Evolutionary conservation across 2,329 filamentous ascomycete species (phyloP).

Genomic region (Bipolaris sorokiniana): DNA sequence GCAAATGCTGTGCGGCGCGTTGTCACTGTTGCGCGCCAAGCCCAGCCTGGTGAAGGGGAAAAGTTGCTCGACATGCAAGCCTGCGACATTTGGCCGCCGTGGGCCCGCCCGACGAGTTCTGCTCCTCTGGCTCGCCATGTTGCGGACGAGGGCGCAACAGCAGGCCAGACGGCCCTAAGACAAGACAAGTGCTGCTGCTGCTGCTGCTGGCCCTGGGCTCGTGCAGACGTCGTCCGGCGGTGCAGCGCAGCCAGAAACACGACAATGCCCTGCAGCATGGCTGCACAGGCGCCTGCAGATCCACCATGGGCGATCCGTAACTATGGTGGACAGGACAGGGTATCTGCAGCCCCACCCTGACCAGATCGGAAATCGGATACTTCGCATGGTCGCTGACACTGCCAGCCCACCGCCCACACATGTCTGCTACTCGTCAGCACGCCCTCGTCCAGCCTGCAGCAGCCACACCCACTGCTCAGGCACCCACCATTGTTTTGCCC

Average conservation of each 20-base stretch:
- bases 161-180: not conserved
- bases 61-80: conserved; percentile 19
- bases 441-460: conserved; percentile 39
- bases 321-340: conserved; percentile 43
- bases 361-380: conserved; percentile 48
- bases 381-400: conserved; percentile 38
- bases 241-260: conserved; percentile 20
- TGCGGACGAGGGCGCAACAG: not conserved
- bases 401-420: conserved; percentile 26
- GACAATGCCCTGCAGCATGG: conserved; percentile 43
- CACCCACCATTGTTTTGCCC: conserved; percentile 38
- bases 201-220: conserved; percentile 1
- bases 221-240: conserved; percentile 8
- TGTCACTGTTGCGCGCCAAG: conserved; percentile 24
- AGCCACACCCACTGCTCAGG: conserved; percentile 46
- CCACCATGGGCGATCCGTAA: conserved; percentile 48
- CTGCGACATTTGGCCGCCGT: conserved; percentile 33
- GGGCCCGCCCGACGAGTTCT: conserved; percentile 24
- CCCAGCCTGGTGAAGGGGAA: conserved; percentile 27
- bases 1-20: conserved; percentile 17
- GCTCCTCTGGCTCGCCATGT: conserved; percentile 1
- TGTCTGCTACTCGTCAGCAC: conserved; percentile 33
- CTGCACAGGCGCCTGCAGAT: conserved; percentile 44
- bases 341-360: conserved; percentile 42
- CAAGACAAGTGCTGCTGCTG: not conserved